Evolutionary conservation across 345 rosid genomes (phyloP).

Genomic region (Aquilaria yunnanensis): DNA sequence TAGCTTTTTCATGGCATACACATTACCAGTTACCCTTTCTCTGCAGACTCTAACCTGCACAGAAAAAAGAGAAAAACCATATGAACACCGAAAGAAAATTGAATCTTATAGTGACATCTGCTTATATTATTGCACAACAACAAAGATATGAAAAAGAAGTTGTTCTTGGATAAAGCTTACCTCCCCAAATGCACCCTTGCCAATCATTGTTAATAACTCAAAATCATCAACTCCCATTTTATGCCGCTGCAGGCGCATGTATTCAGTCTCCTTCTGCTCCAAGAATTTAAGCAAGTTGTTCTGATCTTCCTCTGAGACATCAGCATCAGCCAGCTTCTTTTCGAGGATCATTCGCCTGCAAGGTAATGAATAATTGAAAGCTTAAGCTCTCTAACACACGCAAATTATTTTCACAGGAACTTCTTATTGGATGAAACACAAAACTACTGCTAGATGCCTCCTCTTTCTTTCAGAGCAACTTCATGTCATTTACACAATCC

Average conservation of each 20-base stretch:
- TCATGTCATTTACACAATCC: too few relatives aligned
- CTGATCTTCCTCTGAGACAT: slow-evolving; percentile 95
- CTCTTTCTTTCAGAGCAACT: too few relatives aligned
- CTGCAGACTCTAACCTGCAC: slow-evolving; percentile 84
- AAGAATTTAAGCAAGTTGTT: slow-evolving; percentile 77
- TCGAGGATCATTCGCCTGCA: slow-evolving; percentile 64
- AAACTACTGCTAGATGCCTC: too few relatives aligned
- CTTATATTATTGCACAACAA: background rate
- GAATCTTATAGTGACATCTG: background rate
- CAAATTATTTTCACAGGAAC: too few relatives aligned
- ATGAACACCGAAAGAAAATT: background rate
- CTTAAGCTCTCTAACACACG: background rate
- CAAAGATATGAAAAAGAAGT: background rate
- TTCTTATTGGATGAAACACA: too few relatives aligned
- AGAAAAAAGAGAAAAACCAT: slow-evolving; percentile 1
- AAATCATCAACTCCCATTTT: slow-evolving; percentile 95
- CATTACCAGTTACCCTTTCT: slow-evolving; percentile 84
- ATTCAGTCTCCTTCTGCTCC: slow-evolving; percentile 96
- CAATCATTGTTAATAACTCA: slow-evolving; percentile 76
- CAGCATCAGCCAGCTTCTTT: slow-evolving; percentile 92
- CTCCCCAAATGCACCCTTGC: slow-evolving; percentile 91
- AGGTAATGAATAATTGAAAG: background rate
- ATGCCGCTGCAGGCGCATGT: slow-evolving; percentile 95
- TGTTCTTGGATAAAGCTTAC: slow-evolving; percentile 19
- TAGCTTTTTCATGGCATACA: slow-evolving; percentile 95